Evolutionary conservation across 2,329 filamentous ascomycete species (phyloP), one percentile per base, ranked within the genome.

Genomic region (Hirsutella thompsonii): DNA sequence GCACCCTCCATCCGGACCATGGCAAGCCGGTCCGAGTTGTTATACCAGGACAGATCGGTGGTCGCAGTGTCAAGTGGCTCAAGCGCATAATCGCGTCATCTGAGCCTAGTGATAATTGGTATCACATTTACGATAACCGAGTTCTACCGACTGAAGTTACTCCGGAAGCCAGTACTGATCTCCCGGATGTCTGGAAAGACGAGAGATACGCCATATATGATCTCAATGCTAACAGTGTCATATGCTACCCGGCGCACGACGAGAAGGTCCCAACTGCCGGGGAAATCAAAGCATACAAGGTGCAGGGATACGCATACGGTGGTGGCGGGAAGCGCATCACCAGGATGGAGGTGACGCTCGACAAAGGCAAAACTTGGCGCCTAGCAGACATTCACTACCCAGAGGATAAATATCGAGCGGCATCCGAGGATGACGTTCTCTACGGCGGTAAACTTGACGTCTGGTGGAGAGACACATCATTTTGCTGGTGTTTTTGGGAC

Each of bases 401-500:
- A 2, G 89, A 95, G 61, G 89, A 95, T 55, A 73, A 76, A 34
- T 95, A 94, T 56, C 79, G 88, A 11, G 55, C 62, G 2, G 68
- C 67, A 2, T 72, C 71, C 33, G 78, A 72, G 11, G 66, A 70
- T 5, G 73, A 76, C 42, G 63, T 64, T n/a, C 63, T 94, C 0
- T 94, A 75, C 46, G 87, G 85, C 4, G 86, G 87, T 2, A 74
- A 69, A 37, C 57, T 94, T 4, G 88, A 94, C 54, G 79, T 93
- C 73, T 75, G 74, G 40, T 88, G 82, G 80, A 71, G 86, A 29
- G 87, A 94, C 56, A 77, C 74, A 2, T 82, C 73, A 49, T 94
- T 94, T 60, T 92, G 86, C 56, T 95, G 88, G 87, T 93, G 83
- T 56, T 92, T 94, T 61, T 95, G 88, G 88, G 76, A 81, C 13